phyloP scores from a whole-genome alignment of 139 green algal species.

The Monoraphidium neglectum region DNA sequence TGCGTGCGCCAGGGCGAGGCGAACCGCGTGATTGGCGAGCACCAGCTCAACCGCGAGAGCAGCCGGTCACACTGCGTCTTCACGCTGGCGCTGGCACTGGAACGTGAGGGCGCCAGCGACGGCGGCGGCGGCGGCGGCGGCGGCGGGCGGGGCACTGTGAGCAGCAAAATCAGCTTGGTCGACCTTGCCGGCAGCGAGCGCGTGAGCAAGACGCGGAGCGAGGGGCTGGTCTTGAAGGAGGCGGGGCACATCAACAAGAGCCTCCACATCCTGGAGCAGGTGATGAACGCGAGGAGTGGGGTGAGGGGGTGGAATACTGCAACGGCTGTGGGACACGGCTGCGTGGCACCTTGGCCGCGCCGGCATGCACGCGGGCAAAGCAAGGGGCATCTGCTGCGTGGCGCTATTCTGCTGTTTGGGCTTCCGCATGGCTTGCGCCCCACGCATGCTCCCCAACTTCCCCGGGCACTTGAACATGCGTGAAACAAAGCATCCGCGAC shows the following conservation, averaged over 20 bases:
- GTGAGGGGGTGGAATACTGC: no score
- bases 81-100: conserved; percentile 56
- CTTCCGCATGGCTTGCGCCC: no score
- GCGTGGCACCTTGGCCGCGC: no score
- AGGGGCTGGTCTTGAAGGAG: conserved; percentile 64
- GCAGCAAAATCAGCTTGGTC: conserved; percentile 64
- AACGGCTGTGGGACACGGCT: no score
- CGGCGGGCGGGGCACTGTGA: not conserved
- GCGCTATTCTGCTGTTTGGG: no score
- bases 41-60: conserved; percentile 73
- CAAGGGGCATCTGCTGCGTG: no score
- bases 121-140: not conserved
- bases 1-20: conserved; percentile 76
- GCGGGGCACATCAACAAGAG: conserved; percentile 77
- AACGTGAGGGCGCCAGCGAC: not conserved
- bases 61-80: conserved; percentile 78
- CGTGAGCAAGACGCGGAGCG: conserved; percentile 67
- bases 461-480: no score
- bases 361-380: no score
- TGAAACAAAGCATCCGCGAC: no score
- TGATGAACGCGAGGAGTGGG: no score
- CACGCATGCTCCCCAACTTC: no score
- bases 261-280: conserved; percentile 75
- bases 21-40: conserved; percentile 72
- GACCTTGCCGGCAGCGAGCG: conserved; percentile 77